Conservation (phyloP, 2,329 filamentous ascomycete species). For the Alternaria infectoria region DNA sequence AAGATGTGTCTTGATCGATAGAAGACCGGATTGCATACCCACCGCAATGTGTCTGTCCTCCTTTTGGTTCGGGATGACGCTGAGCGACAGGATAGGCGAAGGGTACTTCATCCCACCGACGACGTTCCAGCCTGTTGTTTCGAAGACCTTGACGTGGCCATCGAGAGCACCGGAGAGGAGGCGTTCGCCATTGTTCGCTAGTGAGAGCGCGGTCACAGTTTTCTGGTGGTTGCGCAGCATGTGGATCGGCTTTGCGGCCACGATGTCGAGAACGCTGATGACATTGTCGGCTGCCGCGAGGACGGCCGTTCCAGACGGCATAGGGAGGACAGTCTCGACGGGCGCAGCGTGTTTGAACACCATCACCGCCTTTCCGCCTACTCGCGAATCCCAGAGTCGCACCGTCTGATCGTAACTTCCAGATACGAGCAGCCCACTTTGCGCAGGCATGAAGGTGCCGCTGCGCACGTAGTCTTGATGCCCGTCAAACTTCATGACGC, state of each 20-base stretch:
- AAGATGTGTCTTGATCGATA: slow-evolving; percentile 87
- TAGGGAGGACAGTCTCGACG: slow-evolving; percentile 84
- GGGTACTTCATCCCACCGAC: slow-evolving; percentile 95
- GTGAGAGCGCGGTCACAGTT: slow-evolving; percentile 86
- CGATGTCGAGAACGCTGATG: slow-evolving; percentile 89
- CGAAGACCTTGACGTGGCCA: slow-evolving; percentile 96
- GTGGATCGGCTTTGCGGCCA: slow-evolving; percentile 86
- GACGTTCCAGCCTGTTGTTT: slow-evolving; percentile 93
- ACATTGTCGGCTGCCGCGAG: slow-evolving; percentile 84
- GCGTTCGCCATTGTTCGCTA: slow-evolving; percentile 80
- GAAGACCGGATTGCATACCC: slow-evolving; percentile 91
- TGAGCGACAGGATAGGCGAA: slow-evolving; percentile 84
- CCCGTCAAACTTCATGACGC: slow-evolving; percentile 79
- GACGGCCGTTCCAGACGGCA: slow-evolving; percentile 85
- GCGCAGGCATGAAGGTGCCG: slow-evolving; percentile 82
- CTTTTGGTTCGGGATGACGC: slow-evolving; percentile 71
- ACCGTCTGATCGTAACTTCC: slow-evolving; percentile 96
- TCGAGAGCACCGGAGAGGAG: slow-evolving; percentile 89
- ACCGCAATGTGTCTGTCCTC: slow-evolving; percentile 94
- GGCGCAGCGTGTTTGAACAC: slow-evolving; percentile 93
- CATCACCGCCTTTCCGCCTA: slow-evolving; percentile 72
- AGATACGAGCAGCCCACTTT: slow-evolving; percentile 75
- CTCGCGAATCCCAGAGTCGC: slow-evolving; percentile 88
- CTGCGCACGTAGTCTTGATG: slow-evolving; percentile 92
- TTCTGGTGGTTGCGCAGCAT: slow-evolving; percentile 95